Base-by-base conservation (phyloP, 225 moss, liverwort and hornwort species). In the Pleurozium schreberi region DNA sequence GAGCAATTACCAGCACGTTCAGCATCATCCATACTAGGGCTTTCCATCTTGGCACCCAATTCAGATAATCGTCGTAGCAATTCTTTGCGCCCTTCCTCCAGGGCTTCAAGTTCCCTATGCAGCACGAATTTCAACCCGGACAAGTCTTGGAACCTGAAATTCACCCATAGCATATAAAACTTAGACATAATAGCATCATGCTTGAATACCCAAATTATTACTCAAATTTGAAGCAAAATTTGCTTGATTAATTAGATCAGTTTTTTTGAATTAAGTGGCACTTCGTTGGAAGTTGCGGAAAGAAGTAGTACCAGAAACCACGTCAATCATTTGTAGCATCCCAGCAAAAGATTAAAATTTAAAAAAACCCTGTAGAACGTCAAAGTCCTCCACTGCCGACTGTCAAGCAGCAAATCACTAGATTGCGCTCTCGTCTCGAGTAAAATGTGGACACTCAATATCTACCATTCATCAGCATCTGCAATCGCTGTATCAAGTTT, bases 1-100 rank as follows among this genome's bases (percentile, higher is more conserved):
- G 95, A 95, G 95, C 98, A 98, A 89, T 95, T 96, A 74, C 93
- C 96, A 82, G 95, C 96, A 90, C 93, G 93, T 83, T 97, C 96
- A 86, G 92, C 94, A 92, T 97, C 96, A 86, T 94, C 79, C 53
- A 80, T 75, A 89, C 93, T 93, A 76, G 96, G 96, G 61, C 88
- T 96, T 84, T 95, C 93, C 95, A 97, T 96, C 74, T 93, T 89
- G 77, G 88, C 89, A 89, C 93, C 95, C 90, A 98, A 86, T 40
- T 91, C 90, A 59, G 87, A 93, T 57, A 98, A 91, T 80, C 92
- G 90, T 74, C 92, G 88, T 80, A 96, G 59, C 81, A 96, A 93
- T 60, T 93, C 93, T 70, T 91, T 90, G 40, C 96, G 97, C 43
- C 93, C 93, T 89, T 86, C 93, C 76, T 93, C 93, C 82, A 98